These are phyloP conservation scores for Elsinoe batatas DNA, from an alignment of 2,329 filamentous ascomycete species.

Conservation along the genomic window DNA sequence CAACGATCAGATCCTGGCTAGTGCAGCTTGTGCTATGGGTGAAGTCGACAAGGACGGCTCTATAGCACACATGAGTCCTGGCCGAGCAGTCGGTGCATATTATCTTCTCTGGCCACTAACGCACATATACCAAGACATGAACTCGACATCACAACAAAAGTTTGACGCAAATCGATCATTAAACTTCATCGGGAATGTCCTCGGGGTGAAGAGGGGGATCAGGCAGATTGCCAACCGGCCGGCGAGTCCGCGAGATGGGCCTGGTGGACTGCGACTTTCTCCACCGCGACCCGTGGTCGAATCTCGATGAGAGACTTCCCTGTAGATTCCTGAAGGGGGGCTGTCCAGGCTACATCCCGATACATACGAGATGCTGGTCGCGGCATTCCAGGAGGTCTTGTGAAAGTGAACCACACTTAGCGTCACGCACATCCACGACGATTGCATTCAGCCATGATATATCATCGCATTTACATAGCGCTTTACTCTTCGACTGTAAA, in stretches of 20 bases:
- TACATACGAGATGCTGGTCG: no score
- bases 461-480: constrained; percentile 1
- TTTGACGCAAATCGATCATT: constrained; percentile 9
- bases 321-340: neutral
- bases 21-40: constrained; percentile 8
- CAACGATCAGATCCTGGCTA: constrained; percentile 5
- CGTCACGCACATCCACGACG: neutral
- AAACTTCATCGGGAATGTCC: constrained; percentile 10
- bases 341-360: no score
- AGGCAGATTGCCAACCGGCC: constrained; percentile 4
- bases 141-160: constrained; percentile 2
- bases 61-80: constrained; percentile 10
- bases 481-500: neutral
- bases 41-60: constrained; percentile 5
- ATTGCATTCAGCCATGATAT: constrained; percentile 1
- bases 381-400: neutral
- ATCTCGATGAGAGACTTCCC: neutral
- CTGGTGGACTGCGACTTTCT: neutral
- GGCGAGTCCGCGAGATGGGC: neutral
- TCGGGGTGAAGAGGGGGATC: constrained; percentile 9
- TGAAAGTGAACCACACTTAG: neutral
- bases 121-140: constrained; percentile 1
- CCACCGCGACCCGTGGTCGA: constrained; percentile 3
- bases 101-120: constrained; percentile 12
- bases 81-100: constrained; percentile 11